Evolutionary conservation across 177 flowering plant species (phyloP).

Genomic region (Tripterygium wilfordii): DNA sequence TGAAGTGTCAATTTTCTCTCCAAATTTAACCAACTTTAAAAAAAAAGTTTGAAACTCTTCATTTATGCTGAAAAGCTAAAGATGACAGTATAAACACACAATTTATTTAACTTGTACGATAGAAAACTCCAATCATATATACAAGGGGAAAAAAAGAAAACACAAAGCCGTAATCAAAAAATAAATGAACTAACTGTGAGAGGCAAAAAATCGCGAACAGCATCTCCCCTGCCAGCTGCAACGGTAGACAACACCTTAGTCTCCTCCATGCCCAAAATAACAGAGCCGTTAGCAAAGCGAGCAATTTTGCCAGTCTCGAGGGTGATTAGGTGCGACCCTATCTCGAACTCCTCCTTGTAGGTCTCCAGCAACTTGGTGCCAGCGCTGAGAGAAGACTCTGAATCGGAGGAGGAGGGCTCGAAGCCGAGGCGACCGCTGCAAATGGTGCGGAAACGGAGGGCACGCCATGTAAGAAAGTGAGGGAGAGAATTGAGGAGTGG

Average conservation of each 20-base stretch:
- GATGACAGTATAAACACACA: too few species aligned
- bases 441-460: constrained; percentile 40
- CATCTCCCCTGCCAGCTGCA: constrained; percentile 56
- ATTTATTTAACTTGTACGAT: too few species aligned
- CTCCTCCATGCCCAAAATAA: constrained; percentile 70
- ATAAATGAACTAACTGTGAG: constrained; percentile 59
- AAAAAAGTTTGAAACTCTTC: too few species aligned
- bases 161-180: neutral
- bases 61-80: too few species aligned
- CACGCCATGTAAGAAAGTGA: constrained; percentile 38
- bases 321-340: constrained; percentile 61
- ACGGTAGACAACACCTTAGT: constrained; percentile 85
- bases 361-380: constrained; percentile 56
- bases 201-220: constrained; percentile 70
- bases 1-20: too few species aligned
- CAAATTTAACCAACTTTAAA: too few species aligned
- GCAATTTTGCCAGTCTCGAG: constrained; percentile 89
- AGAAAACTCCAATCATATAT: too few species aligned
- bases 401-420: constrained; percentile 25
- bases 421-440: constrained; percentile 38
- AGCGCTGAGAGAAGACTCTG: constrained; percentile 24
- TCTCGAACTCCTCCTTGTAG: constrained; percentile 71
- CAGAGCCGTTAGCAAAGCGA: constrained; percentile 87
- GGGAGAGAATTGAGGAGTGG: constrained; percentile 42
- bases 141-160: neutral